These are phyloP conservation scores for Metschnikowia continentalis DNA, from an alignment of 805 yeast species.

Conservation along the genomic window DNA sequence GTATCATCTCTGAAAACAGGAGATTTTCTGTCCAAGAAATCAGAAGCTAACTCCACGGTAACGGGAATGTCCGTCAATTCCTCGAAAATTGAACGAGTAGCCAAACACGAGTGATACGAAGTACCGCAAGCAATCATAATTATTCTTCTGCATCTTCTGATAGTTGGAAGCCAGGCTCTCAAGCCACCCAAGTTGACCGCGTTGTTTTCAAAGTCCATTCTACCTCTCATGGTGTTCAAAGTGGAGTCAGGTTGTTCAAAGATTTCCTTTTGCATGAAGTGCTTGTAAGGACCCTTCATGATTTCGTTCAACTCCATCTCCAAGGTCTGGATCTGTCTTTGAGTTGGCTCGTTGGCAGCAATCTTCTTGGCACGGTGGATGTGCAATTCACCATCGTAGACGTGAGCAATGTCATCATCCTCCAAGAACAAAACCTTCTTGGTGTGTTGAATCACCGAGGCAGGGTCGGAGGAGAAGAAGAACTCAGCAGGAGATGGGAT, in stretches of 20 bases:
- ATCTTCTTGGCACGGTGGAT: constrained; percentile 92
- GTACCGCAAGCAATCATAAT: constrained; percentile 99
- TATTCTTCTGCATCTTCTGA: constrained; percentile 90
- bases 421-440: constrained; percentile 94
- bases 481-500: constrained; percentile 92
- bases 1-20: constrained; percentile 99
- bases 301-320: constrained; percentile 96
- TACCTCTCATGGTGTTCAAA: constrained; percentile 98
- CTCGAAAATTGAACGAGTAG: constrained; percentile 93
- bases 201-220: constrained; percentile 84
- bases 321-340: constrained; percentile 92
- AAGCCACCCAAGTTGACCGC: constrained; percentile 86
- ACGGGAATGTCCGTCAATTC: constrained; percentile 95
- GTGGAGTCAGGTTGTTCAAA: constrained; percentile 98
- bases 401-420: constrained; percentile 98
- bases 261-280: constrained; percentile 98
- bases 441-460: constrained; percentile 94
- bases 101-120: constrained; percentile 96
- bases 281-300: constrained; percentile 95
- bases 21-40: constrained; percentile 87
- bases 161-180: constrained; percentile 75
- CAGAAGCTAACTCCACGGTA: constrained; percentile 88
- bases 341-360: constrained; percentile 77
- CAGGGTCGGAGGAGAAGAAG: constrained; percentile 93
- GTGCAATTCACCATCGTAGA: constrained; percentile 96